Base-by-base conservation (phyloP, 208 protist genomes). In the Porcisia deanei region DNA sequence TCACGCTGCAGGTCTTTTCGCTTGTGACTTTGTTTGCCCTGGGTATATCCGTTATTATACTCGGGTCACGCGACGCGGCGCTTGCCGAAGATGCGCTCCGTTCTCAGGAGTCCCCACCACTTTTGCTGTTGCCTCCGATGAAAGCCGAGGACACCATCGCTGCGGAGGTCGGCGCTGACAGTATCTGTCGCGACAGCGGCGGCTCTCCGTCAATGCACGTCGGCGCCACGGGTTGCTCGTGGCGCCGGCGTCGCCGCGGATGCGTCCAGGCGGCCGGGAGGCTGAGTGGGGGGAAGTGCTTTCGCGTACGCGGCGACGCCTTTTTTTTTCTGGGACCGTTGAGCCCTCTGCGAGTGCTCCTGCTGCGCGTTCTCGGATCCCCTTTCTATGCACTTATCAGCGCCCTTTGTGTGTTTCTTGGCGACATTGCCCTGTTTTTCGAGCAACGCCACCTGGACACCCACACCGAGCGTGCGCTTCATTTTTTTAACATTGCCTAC, bases 391-490 rank as follows among this genome's bases (percentile, higher is more conserved):
- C 79, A 22, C 39, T 88, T 3, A 6, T 88, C 39, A 79, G 79
- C 45, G 73, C 77, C 3, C 34, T 85, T 3, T 61, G 49, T 47
- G 85, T 96, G 8, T 18, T 82, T 0, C 0, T 82, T 18, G 90
- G 91, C 41, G 76, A 84, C 41, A 68, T 91, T 0, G 69, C 81
- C 2, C 85, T 97, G 18, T 87, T 93, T 53, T 88, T 94, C 57
- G 88, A 94, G 70, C 61, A 79, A 9, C 41, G 53, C 30, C 22
- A 61, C 45, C 65, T 85, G 43, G 9, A 45, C 8, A 22, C 43
- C 58, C 65, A 73, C 41, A 22, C 71, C 30, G 49, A 85, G 22
- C 54, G 61, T 5, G 53, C 43, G 43, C 73, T 91, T 20, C 39
- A 68, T 20, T 20, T 39, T 1, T 34, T 83, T 57, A 88, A 91